These are phyloP conservation scores for Rhodosporidiobolus sp. DNA, from an alignment of 768 basidiomycete species.

Conservation along the genomic window DNA sequence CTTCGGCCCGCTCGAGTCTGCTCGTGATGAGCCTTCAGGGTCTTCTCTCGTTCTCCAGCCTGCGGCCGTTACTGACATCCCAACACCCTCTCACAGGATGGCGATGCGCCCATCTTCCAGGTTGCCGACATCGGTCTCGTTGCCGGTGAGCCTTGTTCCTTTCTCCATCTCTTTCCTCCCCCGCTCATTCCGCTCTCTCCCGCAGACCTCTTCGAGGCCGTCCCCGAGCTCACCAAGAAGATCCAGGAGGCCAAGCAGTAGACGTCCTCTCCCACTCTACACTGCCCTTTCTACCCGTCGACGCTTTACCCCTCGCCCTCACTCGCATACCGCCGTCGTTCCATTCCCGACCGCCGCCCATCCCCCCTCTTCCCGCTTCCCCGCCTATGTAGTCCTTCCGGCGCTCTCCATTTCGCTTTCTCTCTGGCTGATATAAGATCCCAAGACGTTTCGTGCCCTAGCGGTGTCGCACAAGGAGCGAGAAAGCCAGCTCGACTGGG, in stretches of 20 bases:
- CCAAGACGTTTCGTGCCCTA: too few relatives aligned
- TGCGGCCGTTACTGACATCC: neutral
- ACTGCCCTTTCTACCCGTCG: too few relatives aligned
- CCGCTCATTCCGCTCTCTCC: too few relatives aligned
- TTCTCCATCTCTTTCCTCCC: neutral
- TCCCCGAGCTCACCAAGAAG: constrained; percentile 86
- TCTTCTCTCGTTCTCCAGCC: neutral
- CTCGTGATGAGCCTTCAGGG: neutral
- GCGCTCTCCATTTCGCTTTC: too few relatives aligned
- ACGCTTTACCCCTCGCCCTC: too few relatives aligned
- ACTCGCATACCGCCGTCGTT: too few relatives aligned
- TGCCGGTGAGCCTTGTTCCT: constrained; percentile 50
- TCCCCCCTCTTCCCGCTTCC: too few relatives aligned
- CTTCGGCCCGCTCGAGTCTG: neutral
- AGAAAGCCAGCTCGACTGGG: too few relatives aligned
- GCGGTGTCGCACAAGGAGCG: too few relatives aligned
- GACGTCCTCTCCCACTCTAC: neutral
- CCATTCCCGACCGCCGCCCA: too few relatives aligned
- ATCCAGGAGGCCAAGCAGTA: constrained; percentile 57
- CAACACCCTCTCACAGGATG: constrained; percentile 61
- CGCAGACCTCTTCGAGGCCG: constrained; percentile 77
- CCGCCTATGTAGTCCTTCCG: too few relatives aligned
- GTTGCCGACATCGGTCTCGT: constrained; percentile 94
- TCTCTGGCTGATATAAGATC: too few relatives aligned
- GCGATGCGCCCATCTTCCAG: constrained; percentile 98